Evolutionary conservation across 2,329 filamentous ascomycete species (phyloP).

Genomic region (Cladosporium cucumerinum): DNA sequence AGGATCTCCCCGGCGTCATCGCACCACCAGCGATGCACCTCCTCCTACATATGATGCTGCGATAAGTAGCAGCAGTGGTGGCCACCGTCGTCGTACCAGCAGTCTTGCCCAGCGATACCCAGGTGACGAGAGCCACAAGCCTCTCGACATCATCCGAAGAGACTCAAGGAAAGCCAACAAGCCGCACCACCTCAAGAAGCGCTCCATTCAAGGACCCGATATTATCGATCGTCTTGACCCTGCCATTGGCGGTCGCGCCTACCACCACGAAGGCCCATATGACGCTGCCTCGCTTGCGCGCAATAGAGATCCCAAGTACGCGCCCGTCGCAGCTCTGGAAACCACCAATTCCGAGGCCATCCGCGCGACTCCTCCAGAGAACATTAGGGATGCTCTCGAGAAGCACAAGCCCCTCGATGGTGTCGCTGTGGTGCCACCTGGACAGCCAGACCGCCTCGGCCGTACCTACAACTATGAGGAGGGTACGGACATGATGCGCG

Average conservation of each 20-base stretch:
- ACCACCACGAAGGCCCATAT: conserved; percentile 89
- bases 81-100: conserved; percentile 42
- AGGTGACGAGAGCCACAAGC: conserved; percentile 62
- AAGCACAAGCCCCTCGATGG: conserved; percentile 79
- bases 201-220: conserved; percentile 66
- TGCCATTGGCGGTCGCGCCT: conserved; percentile 59
- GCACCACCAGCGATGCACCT: conserved; percentile 19
- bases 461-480: conserved; percentile 75
- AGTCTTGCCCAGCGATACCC: conserved; percentile 60
- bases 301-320: conserved; percentile 59
- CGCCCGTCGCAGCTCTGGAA: conserved; percentile 73
- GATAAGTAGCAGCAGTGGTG: conserved; percentile 23
- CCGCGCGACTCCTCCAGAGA: conserved; percentile 74
- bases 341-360: conserved; percentile 73
- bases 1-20: conserved; percentile 8
- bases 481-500: conserved; percentile 80
- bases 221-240: conserved; percentile 76
- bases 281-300: conserved; percentile 75
- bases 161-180: conserved; percentile 65
- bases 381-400: conserved; percentile 68
- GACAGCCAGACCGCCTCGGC: conserved; percentile 65
- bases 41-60: conserved; percentile 28
- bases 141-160: conserved; percentile 63
- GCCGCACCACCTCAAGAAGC: conserved; percentile 62
- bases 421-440: conserved; percentile 71